Evolutionary conservation across 306 rosid genomes (phyloP).

Genomic region (Crotalaria pallida): DNA sequence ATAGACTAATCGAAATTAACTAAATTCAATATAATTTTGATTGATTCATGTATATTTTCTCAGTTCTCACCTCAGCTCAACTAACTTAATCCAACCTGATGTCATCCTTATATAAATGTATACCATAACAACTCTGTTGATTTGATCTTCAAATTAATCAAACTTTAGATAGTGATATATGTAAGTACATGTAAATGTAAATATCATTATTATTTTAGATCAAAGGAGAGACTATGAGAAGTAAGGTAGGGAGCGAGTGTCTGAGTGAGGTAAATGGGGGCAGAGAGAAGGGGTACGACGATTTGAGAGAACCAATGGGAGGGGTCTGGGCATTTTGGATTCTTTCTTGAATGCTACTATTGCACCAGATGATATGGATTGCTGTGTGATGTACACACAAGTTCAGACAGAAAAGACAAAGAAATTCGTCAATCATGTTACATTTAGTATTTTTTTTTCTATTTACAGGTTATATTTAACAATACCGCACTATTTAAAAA

Average conservation of each 20-base stretch:
- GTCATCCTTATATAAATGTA: too few species aligned
- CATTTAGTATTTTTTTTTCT: too few species aligned
- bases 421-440: background rate
- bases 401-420: conserved; percentile 30
- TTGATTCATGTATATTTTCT: too few species aligned
- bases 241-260: background rate
- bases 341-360: conserved; percentile 26
- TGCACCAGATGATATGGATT: conserved; percentile 40
- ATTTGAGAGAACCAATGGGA: conserved; percentile 45
- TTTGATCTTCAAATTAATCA: too few species aligned
- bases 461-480: too few species aligned
- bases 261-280: conserved; percentile 1
- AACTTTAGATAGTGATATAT: too few species aligned
- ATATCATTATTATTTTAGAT: background rate
- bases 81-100: too few species aligned
- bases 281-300: conserved; percentile 52
- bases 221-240: background rate
- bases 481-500: too few species aligned
- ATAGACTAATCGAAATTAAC: too few species aligned
- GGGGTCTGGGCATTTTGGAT: conserved; percentile 52
- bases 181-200: background rate
- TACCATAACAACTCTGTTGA: too few species aligned
- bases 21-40: too few species aligned
- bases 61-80: too few species aligned
- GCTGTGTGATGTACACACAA: conserved; percentile 40